phyloP scores from a whole-genome alignment of 768 basidiomycete species.

The Galerina sulciceps region DNA sequence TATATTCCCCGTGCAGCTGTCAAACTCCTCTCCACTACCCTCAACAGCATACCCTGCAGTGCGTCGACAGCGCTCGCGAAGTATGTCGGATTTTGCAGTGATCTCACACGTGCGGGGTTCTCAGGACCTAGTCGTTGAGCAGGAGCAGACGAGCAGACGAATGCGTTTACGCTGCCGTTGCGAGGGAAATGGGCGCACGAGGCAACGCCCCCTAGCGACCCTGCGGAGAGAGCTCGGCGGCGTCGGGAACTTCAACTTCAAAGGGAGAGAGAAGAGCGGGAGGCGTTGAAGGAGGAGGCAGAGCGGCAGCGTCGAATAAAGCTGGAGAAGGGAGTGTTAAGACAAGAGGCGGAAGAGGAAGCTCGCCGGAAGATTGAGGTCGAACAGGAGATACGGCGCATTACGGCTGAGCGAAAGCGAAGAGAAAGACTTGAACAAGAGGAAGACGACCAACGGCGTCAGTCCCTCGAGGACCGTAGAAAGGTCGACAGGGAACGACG shows the following conservation, averaged over 20 bases:
- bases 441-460: constrained; percentile 48
- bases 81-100: constrained; percentile 46
- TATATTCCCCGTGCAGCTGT: constrained; percentile 20
- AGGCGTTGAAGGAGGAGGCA: constrained; percentile 48
- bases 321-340: constrained; percentile 44
- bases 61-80: constrained; percentile 33
- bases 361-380: constrained; percentile 39
- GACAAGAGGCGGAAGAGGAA: constrained; percentile 49
- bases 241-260: constrained; percentile 34
- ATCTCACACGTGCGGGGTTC: constrained; percentile 37
- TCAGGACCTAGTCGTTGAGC: constrained; percentile 30
- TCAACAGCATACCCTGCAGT: constrained; percentile 4
- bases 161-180: constrained; percentile 28
- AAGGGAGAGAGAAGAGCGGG: constrained; percentile 47
- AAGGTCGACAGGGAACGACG: constrained; percentile 50
- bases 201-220: constrained; percentile 27
- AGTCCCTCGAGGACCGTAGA: constrained; percentile 52
- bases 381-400: constrained; percentile 43
- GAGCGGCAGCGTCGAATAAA: constrained; percentile 43
- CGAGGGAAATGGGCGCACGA: constrained; percentile 41
- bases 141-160: constrained; percentile 10
- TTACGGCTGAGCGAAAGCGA: constrained; percentile 39
- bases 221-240: constrained; percentile 35
- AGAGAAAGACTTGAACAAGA: constrained; percentile 44
- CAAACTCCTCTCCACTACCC: constrained; percentile 19